These are phyloP conservation scores for Erythrophleum fordii DNA, from an alignment of 306 rosid genomes.

Conservation along the genomic window DNA sequence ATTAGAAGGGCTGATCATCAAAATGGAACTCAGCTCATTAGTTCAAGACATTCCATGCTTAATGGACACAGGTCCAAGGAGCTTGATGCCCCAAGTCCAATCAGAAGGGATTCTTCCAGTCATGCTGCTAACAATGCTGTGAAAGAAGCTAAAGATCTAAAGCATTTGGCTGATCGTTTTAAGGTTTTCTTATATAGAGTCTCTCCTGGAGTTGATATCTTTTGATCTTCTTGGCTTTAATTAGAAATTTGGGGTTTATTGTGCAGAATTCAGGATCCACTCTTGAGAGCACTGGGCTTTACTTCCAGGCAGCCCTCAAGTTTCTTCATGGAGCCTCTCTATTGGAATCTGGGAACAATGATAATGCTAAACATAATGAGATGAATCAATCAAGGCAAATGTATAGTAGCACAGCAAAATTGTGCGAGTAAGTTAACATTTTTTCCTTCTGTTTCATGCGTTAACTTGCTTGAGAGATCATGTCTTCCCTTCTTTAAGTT, in stretches of 20 bases:
- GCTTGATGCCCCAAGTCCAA: conserved; percentile 81
- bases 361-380: conserved; percentile 66
- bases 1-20: conserved; percentile 66
- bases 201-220: conserved; percentile 40
- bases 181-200: conserved; percentile 56
- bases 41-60: conserved; percentile 65
- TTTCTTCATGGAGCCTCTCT: conserved; percentile 92
- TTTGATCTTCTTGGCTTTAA: conserved; percentile 37
- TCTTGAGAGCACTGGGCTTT: conserved; percentile 66
- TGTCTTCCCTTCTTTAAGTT: too few relatives aligned
- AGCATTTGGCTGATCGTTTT: conserved; percentile 91
- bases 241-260: conserved; percentile 35
- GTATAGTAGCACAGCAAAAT: conserved; percentile 87
- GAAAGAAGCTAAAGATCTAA: conserved; percentile 91
- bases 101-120: conserved; percentile 75
- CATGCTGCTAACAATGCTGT: conserved; percentile 78
- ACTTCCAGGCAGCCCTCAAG: conserved; percentile 95
- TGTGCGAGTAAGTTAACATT: conserved; percentile 84
- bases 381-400: conserved; percentile 58
- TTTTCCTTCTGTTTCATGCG: conserved; percentile 39
- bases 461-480: neutral
- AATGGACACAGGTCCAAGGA: conserved; percentile 75
- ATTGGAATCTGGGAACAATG: conserved; percentile 68
- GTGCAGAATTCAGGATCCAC: conserved; percentile 79
- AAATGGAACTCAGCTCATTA: conserved; percentile 64